Evolutionary conservation across 345 rosid genomes (phyloP), one percentile per base, ranked within the genome.

Genomic region (Reutealis trisperma): DNA sequence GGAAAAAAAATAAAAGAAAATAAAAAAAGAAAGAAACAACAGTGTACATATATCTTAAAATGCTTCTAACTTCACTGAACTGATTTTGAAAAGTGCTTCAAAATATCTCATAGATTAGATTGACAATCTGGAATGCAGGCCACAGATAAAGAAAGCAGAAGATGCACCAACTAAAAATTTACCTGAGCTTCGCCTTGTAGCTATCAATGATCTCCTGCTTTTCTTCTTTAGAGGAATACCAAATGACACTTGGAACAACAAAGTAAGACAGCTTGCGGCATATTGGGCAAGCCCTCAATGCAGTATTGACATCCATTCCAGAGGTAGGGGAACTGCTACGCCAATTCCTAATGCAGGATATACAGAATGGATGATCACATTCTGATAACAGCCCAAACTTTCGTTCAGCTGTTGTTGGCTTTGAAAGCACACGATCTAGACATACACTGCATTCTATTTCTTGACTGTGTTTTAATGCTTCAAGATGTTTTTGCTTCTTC

Each of bases 281-380:
- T 49, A 92, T 90, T 25, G 98, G 98, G 78, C 99, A 96, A 5
- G 97, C 85, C 87, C 98, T 91, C 85, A 91, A 80, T 49, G 94
- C 84, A 79, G 88, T 86, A 78, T 91, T 92, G 44, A 90, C 91
- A 84, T 96, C 98, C 95, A 93, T 88, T 59, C 98, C 97, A 19
- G 97, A 90, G 21, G 91, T 87, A 55, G 97, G 95, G 24, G 96
- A 87, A 80, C 89, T 92, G 57, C 87, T 86, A 25, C 97, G 97
- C 97, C 97, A 93, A 71, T 93, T 93, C 78, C 98, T 87, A 75
- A 93, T 93, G 70, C 98, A 93, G 3, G 90, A 89, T 66, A 93
- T 87, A 77, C 99, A 96, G 78, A 96, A 96, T 49, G 99, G 96
- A 88, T 96, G 99, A 87, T 96, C 95, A 67, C 99, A 93, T 81